These are phyloP conservation scores for Celoporthe dispersa DNA, from an alignment of 2,329 filamentous ascomycete genomes.

Conservation along the genomic window DNA sequence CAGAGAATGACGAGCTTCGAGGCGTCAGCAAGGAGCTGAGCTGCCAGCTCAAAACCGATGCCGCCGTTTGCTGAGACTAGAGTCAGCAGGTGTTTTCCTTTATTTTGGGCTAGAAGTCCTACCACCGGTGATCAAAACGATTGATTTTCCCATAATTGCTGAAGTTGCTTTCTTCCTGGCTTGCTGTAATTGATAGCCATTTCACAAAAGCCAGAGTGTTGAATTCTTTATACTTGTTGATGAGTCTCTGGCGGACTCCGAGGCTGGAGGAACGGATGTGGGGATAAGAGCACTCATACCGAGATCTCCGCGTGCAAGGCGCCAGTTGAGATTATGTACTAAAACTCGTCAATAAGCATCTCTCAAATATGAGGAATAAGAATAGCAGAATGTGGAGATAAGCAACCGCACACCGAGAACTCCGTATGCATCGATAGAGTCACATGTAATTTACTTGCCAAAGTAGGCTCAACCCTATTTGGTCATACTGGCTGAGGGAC, in stretches of 20 bases:
- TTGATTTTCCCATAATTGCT: conserved; percentile 1
- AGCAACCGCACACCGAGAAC: neutral
- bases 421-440: neutral
- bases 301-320: neutral
- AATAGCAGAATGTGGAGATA: neutral
- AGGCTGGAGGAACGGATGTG: conserved; percentile 5
- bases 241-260: conserved; percentile 8
- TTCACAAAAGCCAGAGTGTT: neutral
- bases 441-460: neutral
- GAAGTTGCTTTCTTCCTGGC: neutral
- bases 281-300: neutral
- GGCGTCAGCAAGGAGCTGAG: conserved; percentile 7
- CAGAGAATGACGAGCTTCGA: conserved; percentile 3
- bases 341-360: neutral
- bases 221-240: neutral
- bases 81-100: neutral
- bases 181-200: neutral
- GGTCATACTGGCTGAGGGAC: neutral
- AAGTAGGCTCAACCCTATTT: neutral
- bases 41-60: conserved; percentile 14
- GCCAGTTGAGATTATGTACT: neutral
- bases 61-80: conserved; percentile 5
- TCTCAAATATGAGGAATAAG: neutral
- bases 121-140: conserved; percentile 17
- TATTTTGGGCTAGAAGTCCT: neutral